Base-by-base conservation (phyloP, 768 basidiomycete species). In the Suillus bovinus region DNA sequence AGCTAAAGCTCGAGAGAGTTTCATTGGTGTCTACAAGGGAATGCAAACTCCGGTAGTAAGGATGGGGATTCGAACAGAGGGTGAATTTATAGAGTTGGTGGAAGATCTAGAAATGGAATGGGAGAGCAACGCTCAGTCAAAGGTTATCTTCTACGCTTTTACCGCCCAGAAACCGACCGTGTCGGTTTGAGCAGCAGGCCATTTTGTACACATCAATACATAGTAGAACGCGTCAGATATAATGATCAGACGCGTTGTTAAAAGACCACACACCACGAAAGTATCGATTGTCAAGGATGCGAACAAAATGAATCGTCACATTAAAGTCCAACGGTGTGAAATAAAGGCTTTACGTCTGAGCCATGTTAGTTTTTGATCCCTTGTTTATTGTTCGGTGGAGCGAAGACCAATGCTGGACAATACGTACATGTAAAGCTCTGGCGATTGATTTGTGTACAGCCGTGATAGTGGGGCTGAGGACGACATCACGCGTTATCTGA, bases 31-130 rank as follows among this genome's bases (percentile, higher is more conserved):
- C 16, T 56, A 38, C 24, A 56, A 38, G 36, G 22, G 36, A 38
- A 38, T 56, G 54, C 24, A 56, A 38, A 6, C 5, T 17, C 36
- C 36, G 5, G n/a, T 56, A 27, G 54, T 56, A 24, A 38, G 17
- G 24, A 56, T 56, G 54, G 54, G 54, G 2, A 56, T 56, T 56
- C 36, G 54, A 16, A 56, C 54, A 20, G 54, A 56, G 36, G 54
- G 17, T 2, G 36, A 56, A 27, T 56, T 38, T 16, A 27, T 6
- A 36, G 5, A 38, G 22, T 38, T 56, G 36, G 10, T 56, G 16
- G 54, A 56, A 27, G 24, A 56, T 38, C 17, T 56, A 13, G 54
- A 56, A 56, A 38, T 24, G 36, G 54, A 38, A 9, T 56, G 54
- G 54, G 36, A 56, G 53, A 55, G 16, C 22, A 24, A 56, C 3